A percentile compares a stretch with the other conserved stretches of the same genome.
Conservation (phyloP, 1,284 basidiomycete genomes). For the Pseudomicrostroma phylloplanum region DNA sequence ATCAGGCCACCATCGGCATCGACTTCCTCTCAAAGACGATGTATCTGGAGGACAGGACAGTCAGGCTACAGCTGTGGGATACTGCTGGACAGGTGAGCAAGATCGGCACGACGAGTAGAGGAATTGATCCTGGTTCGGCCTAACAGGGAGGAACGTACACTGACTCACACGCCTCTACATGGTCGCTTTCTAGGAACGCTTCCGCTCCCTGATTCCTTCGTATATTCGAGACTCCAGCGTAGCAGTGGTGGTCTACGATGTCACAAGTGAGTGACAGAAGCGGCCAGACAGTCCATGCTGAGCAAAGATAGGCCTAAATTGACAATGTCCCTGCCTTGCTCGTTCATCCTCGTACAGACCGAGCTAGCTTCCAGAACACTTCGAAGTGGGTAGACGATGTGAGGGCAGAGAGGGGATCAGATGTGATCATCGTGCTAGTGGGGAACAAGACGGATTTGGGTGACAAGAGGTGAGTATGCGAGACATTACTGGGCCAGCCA, state of each 20-base stretch:
- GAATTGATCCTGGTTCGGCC: background rate
- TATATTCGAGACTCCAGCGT: slow-evolving; percentile 98
- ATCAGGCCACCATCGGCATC: slow-evolving; percentile 99
- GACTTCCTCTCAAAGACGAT: slow-evolving; percentile 99
- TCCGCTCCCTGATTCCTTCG: slow-evolving; percentile 93
- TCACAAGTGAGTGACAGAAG: slow-evolving; percentile 69
- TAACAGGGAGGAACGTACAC: background rate
- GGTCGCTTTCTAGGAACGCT: slow-evolving; percentile 69
- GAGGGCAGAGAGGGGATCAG: slow-evolving; percentile 89
- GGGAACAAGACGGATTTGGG: slow-evolving; percentile 91
- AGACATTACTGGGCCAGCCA: background rate
- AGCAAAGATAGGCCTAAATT: background rate
- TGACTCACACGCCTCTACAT: background rate
- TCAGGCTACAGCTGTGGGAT: slow-evolving; percentile 92
- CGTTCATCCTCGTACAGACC: slow-evolving; percentile 56
- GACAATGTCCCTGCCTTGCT: background rate
- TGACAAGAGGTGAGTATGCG: slow-evolving; percentile 38
- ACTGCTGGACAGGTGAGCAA: slow-evolving; percentile 81
- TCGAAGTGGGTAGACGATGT: slow-evolving; percentile 99
- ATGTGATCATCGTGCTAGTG: slow-evolving; percentile 96
- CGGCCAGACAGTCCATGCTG: background rate
- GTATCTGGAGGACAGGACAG: slow-evolving; percentile 98
- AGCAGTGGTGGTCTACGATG: slow-evolving; percentile 96
- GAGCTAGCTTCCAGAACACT: slow-evolving; percentile 92
- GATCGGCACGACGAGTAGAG: background rate